phyloP scores from a whole-genome alignment of 192 early-diverging fungal species.

The Borealophlyctis nickersoniae region DNA sequence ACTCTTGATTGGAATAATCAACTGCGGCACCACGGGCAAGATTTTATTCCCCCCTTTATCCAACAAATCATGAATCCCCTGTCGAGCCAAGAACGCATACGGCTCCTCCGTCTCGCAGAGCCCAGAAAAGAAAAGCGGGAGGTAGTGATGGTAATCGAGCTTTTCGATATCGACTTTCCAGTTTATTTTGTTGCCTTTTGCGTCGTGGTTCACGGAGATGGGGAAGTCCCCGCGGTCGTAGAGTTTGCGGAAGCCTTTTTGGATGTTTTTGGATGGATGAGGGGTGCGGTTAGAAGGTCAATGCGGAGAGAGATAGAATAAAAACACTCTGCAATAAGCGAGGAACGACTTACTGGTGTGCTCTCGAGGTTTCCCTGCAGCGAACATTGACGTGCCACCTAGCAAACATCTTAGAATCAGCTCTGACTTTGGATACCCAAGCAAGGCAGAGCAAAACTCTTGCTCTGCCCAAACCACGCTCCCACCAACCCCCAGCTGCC shows the following conservation, averaged over 20 bases:
- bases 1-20: conserved; percentile 69
- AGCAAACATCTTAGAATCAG: neutral
- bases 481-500: conserved; percentile 2
- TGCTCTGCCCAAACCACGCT: conserved; percentile 11
- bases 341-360: neutral
- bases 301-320: neutral
- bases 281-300: neutral
- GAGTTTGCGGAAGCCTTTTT: conserved; percentile 52
- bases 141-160: conserved; percentile 64
- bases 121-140: conserved; percentile 63
- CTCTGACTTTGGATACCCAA: neutral
- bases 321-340: too few species aligned
- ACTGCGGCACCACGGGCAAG: conserved; percentile 59
- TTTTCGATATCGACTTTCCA: conserved; percentile 70
- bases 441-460: conserved; percentile 7
- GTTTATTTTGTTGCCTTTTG: conserved; percentile 67
- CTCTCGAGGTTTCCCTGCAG: neutral
- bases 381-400: neutral
- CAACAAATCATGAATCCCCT: conserved; percentile 61
- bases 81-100: conserved; percentile 58
- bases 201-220: conserved; percentile 59
- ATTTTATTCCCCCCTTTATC: conserved; percentile 63
- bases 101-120: conserved; percentile 65
- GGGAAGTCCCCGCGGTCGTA: conserved; percentile 64
- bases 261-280: neutral